A percentile compares a stretch with the other conserved stretches of the same genome.
phyloP scores from a whole-genome alignment of 768 basidiomycete genomes.

The Sutorius australiensis region DNA sequence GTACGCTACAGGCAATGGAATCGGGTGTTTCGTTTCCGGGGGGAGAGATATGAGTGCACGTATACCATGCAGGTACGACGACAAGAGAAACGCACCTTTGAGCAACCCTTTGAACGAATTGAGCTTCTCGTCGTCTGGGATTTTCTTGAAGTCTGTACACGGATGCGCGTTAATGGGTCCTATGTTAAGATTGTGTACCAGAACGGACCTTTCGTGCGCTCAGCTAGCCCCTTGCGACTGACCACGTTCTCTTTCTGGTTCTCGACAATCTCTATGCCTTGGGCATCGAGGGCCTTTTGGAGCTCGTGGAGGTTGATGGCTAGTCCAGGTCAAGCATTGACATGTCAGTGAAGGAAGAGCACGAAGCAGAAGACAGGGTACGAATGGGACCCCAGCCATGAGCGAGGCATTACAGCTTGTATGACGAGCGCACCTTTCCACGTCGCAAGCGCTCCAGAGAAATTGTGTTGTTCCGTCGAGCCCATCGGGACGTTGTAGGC shows the following conservation, averaged over 20 bases:
- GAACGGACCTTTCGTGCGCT: conserved; percentile 83
- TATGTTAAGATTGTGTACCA: background rate
- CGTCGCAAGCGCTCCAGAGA: conserved; percentile 86
- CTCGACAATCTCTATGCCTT: conserved; percentile 94
- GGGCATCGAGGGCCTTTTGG: conserved; percentile 88
- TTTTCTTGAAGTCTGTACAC: conserved; percentile 86
- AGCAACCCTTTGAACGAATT: conserved; percentile 85
- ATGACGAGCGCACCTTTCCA: conserved; percentile 69
- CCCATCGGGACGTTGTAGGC: conserved; percentile 13
- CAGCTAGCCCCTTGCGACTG: conserved; percentile 89
- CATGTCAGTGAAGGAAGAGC: background rate
- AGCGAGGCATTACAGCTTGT: background rate
- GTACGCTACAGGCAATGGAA: conserved; percentile 57
- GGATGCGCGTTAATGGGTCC: background rate
- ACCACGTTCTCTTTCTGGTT: conserved; percentile 97
- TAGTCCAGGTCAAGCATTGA: conserved; percentile 27
- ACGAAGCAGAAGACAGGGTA: no score
- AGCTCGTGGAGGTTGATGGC: conserved; percentile 86
- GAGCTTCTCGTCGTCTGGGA: conserved; percentile 85
- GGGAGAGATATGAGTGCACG: no score
- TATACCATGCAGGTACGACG: background rate
- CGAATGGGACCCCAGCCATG: background rate
- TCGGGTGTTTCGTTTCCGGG: background rate
- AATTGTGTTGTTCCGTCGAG: conserved; percentile 63
- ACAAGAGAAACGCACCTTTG: conserved; percentile 54